These are phyloP conservation scores for Trichoderma sp. DNA, from an alignment of 2,329 filamentous ascomycete species.

Conservation along the genomic window DNA sequence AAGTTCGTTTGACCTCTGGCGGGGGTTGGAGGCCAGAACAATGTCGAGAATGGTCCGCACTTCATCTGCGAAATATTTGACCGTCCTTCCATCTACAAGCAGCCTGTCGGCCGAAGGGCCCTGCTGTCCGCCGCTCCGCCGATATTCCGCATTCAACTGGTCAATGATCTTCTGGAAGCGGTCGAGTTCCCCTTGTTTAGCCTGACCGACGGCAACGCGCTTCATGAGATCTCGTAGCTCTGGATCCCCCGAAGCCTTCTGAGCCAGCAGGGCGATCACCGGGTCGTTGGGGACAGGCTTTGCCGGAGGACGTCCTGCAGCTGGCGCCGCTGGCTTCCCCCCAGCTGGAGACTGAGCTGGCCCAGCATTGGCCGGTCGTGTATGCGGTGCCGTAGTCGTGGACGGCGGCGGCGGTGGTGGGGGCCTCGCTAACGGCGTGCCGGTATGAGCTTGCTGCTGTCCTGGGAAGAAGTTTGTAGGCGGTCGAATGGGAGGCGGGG, in stretches of 20 bases:
- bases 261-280: constrained; percentile 78
- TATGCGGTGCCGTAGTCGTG: constrained; percentile 31
- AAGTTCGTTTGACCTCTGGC: constrained; percentile 56
- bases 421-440: constrained; percentile 27
- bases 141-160: constrained; percentile 67
- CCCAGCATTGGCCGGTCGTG: constrained; percentile 30
- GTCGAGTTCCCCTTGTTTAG: constrained; percentile 69
- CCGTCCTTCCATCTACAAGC: constrained; percentile 57
- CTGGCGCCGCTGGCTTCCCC: constrained; percentile 33
- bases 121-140: constrained; percentile 53
- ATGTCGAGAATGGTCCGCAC: constrained; percentile 61
- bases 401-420: constrained; percentile 37
- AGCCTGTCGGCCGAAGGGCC: constrained; percentile 59
- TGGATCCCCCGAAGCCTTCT: constrained; percentile 72
- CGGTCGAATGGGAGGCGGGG: constrained; percentile 32
- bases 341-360: constrained; percentile 28
- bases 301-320: constrained; percentile 23
- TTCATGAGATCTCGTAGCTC: constrained; percentile 80
- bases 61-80: constrained; percentile 63
- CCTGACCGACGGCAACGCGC: constrained; percentile 75
- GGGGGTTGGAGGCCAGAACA: constrained; percentile 60
- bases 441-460: constrained; percentile 30
- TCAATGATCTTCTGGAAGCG: constrained; percentile 82
- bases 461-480: constrained; percentile 33
- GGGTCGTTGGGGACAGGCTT: constrained; percentile 59